Conservation (phyloP, 2,329 filamentous ascomycete species). For the Cordyceps pruinosa region DNA sequence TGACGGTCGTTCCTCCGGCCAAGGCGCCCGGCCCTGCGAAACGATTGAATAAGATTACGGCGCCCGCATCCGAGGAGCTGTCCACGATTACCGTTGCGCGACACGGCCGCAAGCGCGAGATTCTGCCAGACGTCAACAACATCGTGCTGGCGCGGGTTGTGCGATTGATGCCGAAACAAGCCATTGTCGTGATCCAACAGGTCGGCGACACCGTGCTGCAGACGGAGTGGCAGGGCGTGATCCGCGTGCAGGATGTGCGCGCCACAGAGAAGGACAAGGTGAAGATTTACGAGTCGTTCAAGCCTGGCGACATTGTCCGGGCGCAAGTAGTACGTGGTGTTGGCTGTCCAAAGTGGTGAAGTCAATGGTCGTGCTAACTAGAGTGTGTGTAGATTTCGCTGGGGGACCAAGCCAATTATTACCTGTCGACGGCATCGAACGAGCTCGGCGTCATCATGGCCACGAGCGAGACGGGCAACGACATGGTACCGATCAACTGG, state of each 20-base stretch:
- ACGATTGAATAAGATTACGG: slow-evolving; percentile 51
- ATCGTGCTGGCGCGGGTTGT: slow-evolving; percentile 79
- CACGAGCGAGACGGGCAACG: slow-evolving; percentile 76
- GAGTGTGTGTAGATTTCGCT: slow-evolving; percentile 64
- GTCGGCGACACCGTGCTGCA: slow-evolving; percentile 66
- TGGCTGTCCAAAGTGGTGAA: neutral
- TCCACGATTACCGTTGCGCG: slow-evolving; percentile 51
- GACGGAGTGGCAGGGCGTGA: slow-evolving; percentile 78
- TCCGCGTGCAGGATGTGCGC: slow-evolving; percentile 83
- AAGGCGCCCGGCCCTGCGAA: slow-evolving; percentile 46
- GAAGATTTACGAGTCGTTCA: slow-evolving; percentile 82
- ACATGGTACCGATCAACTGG: slow-evolving; percentile 92
- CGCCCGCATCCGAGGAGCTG: slow-evolving; percentile 35
- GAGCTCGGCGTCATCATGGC: slow-evolving; percentile 93
- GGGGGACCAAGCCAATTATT: slow-evolving; percentile 92
- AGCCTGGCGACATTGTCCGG: slow-evolving; percentile 85
- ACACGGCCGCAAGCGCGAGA: slow-evolving; percentile 51
- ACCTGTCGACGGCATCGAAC: slow-evolving; percentile 86
- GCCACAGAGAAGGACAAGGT: slow-evolving; percentile 95
- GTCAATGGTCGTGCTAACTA: neutral
- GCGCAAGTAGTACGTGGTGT: slow-evolving; percentile 65
- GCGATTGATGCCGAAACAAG: slow-evolving; percentile 77
- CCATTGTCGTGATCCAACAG: slow-evolving; percentile 77
- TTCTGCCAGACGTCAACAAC: slow-evolving; percentile 74
- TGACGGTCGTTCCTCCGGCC: slow-evolving; percentile 46